Base-by-base conservation (phyloP, 345 rosid genomes). In the Dimocarpus longan region DNA sequence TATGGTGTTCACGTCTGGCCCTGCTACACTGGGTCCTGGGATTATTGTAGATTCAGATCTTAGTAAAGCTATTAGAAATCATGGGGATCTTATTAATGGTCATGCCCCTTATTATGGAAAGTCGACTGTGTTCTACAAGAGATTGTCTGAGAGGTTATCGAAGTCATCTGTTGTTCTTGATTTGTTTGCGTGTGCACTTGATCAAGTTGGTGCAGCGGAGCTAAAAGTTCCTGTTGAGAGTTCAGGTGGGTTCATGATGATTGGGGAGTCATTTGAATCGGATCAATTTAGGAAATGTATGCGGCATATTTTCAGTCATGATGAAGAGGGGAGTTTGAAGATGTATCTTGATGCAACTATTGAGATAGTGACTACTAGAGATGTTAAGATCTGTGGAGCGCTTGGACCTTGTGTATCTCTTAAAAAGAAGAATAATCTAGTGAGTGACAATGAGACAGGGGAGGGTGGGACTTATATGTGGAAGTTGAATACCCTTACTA, bases 401-500 rank as follows among this genome's bases (percentile, higher is more conserved):
- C 92, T 96, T 24, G 99, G 99, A 71, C 99, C 99, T 9, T 95
- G 98, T 80, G 84, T 96, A 72, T 96, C 99, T 21, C 90, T 93
- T 40, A 66, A 62, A 72, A 90, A 78, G 68, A 89, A 76, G 84
- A 96, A 94, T 74, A 87, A 79, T 78, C 80, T 89, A 76, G 99
- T 94, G 62, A 91, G 98, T 26, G 88, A 90, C 40, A 90, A 82
- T 60, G 89, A 86, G 85, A 86, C 86, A 0, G 98, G 99, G 66
- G 93, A 94, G 75, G 95, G 97, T 39, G 94, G 93, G 22, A 96
- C 99, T 5, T 89, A 83, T 78, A 77, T 78, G 8, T 96, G 99
- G 99, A 96, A 94, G 86, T 84, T 95, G 80, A 89, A 92, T 71
- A 85, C 90, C 9, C 87, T 91, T 56, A 87, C 95, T 4, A 88